phyloP scores from a whole-genome alignment of 257 asterid species.

The Cordia subcordata region DNA sequence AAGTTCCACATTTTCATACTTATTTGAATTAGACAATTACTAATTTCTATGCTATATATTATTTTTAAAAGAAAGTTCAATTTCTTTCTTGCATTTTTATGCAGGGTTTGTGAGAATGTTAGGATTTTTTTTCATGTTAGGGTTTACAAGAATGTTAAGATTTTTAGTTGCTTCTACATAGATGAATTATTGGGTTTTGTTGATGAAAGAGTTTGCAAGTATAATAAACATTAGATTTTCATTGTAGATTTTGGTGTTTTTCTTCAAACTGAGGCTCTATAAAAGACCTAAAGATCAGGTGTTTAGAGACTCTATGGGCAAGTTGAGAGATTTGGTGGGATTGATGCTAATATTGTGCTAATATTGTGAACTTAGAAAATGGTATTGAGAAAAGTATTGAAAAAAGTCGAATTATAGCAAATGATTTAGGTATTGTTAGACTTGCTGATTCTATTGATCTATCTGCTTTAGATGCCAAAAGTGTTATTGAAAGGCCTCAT shows the following conservation, averaged over 20 bases:
- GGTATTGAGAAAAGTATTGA: slow-evolving; percentile 41
- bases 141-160: too few species aligned
- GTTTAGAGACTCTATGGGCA: slow-evolving; percentile 33
- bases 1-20: too few species aligned
- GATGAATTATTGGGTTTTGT: too few species aligned
- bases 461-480: slow-evolving; percentile 29
- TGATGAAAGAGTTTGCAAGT: too few species aligned
- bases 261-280: slow-evolving; percentile 42
- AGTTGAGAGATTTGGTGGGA: slow-evolving; percentile 33
- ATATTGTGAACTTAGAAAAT: slow-evolving; percentile 41
- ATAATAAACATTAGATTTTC: too few species aligned
- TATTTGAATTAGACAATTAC: too few species aligned
- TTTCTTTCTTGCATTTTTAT: too few species aligned
- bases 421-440: slow-evolving; percentile 50
- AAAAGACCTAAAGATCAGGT: slow-evolving; percentile 35
- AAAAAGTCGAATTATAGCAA: slow-evolving; percentile 36
- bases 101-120: too few species aligned
- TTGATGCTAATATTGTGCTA: slow-evolving; percentile 29
- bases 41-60: too few species aligned
- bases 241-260: slow-evolving; percentile 63
- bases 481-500: slow-evolving; percentile 43
- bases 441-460: slow-evolving; percentile 36
- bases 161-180: too few species aligned
- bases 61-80: too few species aligned
- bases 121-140: too few species aligned